Evolutionary conservation across 139 green algal genomes (phyloP).

Genomic region (Volvox reticuliferus): DNA sequence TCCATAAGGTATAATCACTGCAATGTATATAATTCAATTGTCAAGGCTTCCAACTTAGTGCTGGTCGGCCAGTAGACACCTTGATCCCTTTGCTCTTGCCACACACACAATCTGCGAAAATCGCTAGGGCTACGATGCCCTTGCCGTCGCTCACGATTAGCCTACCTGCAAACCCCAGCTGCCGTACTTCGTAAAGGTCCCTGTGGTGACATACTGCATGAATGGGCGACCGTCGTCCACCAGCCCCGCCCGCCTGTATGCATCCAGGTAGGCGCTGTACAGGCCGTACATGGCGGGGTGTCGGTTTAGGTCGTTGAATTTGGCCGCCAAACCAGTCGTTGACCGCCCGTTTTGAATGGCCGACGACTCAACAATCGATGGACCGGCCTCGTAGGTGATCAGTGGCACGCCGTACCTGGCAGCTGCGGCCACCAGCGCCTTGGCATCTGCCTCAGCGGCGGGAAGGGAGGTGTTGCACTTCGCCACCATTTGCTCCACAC

Average conservation of each 20-base stretch:
- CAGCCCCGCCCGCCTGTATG: not conserved
- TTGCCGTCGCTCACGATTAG: no score
- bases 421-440: not conserved
- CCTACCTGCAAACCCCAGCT: constrained; percentile 44
- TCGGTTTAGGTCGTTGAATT: constrained; percentile 43
- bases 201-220: constrained; percentile 41
- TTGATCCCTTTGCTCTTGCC: no score
- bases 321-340: constrained; percentile 18
- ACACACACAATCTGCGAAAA: no score
- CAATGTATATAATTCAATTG: no score
- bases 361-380: constrained; percentile 38
- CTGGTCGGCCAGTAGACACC: no score
- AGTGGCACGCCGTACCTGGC: constrained; percentile 39
- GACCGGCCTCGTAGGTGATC: constrained; percentile 53
- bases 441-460: not conserved
- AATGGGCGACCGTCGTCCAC: constrained; percentile 26
- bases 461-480: constrained; percentile 39
- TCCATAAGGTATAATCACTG: no score
- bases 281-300: constrained; percentile 50
- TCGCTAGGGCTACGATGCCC: no score
- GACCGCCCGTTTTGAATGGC: constrained; percentile 1
- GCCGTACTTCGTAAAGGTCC: constrained; percentile 10
- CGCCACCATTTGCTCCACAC: constrained; percentile 42
- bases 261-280: constrained; percentile 31
- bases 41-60: no score